A percentile compares a stretch with the other conserved stretches of the same genome.
These are phyloP conservation scores for Physaria fendleri DNA, from an alignment of 345 rosid species.

Conservation along the genomic window DNA sequence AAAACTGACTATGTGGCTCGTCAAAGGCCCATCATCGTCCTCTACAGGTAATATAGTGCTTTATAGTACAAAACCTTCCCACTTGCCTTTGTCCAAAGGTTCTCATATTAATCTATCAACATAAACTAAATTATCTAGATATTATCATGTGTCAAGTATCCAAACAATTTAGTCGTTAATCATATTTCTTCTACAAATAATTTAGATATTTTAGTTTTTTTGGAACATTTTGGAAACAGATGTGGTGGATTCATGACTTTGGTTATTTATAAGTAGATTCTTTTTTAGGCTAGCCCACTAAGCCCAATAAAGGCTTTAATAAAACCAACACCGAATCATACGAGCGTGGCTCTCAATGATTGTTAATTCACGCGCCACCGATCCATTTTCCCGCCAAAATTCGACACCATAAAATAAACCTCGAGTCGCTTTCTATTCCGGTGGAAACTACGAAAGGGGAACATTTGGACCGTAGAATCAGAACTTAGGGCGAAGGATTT, in stretches of 20 bases:
- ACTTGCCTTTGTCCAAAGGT: conserved; percentile 28
- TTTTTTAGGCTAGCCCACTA: conserved; percentile 7
- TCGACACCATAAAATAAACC: background rate
- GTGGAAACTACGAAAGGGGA: background rate
- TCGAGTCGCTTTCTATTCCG: conserved; percentile 3
- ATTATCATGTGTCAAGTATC: background rate
- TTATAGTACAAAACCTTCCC: conserved; percentile 26
- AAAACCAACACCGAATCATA: background rate
- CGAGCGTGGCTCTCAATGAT: background rate
- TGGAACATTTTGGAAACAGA: background rate
- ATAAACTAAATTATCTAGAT: background rate
- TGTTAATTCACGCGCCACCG: conserved; percentile 28
- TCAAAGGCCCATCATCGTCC: conserved; percentile 27
- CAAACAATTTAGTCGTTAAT: background rate
- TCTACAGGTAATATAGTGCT: conserved; percentile 23
- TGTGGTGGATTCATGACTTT: background rate
- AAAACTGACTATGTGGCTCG: too few relatives aligned
- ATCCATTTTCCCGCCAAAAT: conserved; percentile 57
- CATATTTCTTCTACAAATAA: background rate
- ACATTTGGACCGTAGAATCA: background rate
- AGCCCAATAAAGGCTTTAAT: background rate
- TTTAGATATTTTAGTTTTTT: background rate
- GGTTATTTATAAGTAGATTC: background rate
- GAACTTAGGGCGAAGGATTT: background rate
- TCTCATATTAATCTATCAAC: background rate